A percentile compares a stretch with the other conserved stretches of the same genome.
Conservation (phyloP, 1,139 yeast genomes). For the Kurtzmaniella natalensis region DNA sequence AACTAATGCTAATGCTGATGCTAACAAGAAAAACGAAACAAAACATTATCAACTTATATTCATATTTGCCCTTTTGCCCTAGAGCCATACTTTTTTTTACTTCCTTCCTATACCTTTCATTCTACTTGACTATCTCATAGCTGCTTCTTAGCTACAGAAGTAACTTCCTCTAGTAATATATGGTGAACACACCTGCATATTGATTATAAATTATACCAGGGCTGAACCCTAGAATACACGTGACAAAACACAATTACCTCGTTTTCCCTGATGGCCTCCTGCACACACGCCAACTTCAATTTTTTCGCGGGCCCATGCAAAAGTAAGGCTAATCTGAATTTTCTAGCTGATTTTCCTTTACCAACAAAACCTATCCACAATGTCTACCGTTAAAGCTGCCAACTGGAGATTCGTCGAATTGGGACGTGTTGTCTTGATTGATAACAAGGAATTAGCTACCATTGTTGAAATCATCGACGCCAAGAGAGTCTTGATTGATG, state of each 20-base stretch:
- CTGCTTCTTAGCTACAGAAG: too few species aligned
- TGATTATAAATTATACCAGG: constrained; percentile 1
- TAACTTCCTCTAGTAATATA: too few species aligned
- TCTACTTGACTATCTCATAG: too few species aligned
- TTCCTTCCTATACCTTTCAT: too few species aligned
- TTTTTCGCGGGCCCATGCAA: constrained; percentile 1
- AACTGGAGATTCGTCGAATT: constrained; percentile 99
- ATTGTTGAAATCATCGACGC: constrained; percentile 98
- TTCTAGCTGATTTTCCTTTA: not conserved
- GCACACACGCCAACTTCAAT: constrained; percentile 1
- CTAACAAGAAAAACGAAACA: too few species aligned
- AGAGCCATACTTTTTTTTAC: too few species aligned
- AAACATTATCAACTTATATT: too few species aligned
- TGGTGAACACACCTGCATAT: too few species aligned
- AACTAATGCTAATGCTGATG: too few species aligned
- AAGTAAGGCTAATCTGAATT: constrained; percentile 1
- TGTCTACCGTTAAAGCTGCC: constrained; percentile 82
- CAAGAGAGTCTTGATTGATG: constrained; percentile 96
- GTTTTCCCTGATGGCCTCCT: not conserved
- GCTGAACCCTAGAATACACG: constrained; percentile 1
- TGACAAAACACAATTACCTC: not conserved
- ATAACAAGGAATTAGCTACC: constrained; percentile 82
- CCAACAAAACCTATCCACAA: constrained; percentile 9
- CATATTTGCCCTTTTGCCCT: too few species aligned
- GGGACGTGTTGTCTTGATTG: constrained; percentile 96